Conservation (phyloP, 257 asterid genomes). For the Fraxinus anomala region DNA sequence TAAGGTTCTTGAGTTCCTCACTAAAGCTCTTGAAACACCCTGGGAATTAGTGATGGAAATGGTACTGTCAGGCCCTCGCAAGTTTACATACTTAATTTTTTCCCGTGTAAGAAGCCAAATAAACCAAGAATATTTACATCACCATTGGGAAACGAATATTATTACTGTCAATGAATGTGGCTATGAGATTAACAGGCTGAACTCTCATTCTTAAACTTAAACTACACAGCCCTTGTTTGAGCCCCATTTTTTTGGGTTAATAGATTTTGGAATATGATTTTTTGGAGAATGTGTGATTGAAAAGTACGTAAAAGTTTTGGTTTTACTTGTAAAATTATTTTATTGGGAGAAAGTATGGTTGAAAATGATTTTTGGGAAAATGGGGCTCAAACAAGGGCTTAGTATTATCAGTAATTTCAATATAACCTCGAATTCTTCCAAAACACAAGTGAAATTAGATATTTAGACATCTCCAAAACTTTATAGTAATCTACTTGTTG, state of each 20-base stretch:
- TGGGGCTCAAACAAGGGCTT: not conserved
- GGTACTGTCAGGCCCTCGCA: not conserved
- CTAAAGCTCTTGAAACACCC: conserved; percentile 93
- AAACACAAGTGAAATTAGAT: not conserved
- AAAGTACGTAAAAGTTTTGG: too few species aligned
- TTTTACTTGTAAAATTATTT: too few species aligned
- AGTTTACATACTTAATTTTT: not conserved
- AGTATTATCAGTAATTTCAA: not conserved
- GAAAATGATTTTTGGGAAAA: too few species aligned
- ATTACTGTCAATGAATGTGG: too few species aligned
- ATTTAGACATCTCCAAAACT: not conserved
- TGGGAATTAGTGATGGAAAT: conserved; percentile 28
- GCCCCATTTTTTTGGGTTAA: too few species aligned
- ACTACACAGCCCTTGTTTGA: not conserved
- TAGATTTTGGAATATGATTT: too few species aligned
- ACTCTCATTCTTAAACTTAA: not conserved
- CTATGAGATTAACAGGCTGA: not conserved
- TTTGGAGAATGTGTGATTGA: too few species aligned
- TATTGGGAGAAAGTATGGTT: too few species aligned
- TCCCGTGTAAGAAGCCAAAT: not conserved
- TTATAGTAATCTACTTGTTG: too few species aligned
- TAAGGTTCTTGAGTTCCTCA: conserved; percentile 79
- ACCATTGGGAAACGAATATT: not conserved
- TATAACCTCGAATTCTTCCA: not conserved
- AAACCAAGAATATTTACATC: not conserved